phyloP scores from a whole-genome alignment of 345 rosid genomes.

The Sisymbrium irio region DNA sequence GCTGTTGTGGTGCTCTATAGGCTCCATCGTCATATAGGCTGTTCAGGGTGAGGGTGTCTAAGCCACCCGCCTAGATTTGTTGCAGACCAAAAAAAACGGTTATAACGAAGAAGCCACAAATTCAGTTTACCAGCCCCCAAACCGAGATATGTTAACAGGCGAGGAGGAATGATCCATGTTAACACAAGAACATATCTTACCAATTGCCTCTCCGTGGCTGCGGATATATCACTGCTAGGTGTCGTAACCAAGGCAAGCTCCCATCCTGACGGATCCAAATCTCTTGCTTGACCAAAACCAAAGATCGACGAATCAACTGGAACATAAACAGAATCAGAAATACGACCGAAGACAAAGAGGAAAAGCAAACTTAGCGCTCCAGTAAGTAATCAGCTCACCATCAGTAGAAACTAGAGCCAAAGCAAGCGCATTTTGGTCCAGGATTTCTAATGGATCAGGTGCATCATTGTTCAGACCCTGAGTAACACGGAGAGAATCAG shows the following conservation, averaged over 20 bases:
- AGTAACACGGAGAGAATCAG: neutral
- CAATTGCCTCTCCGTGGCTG: conserved; percentile 70
- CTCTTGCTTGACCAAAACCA: conserved; percentile 47
- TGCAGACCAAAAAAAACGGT: neutral
- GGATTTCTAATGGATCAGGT: conserved; percentile 59
- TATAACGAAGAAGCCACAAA: neutral
- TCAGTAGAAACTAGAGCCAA: conserved; percentile 67
- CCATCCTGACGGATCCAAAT: conserved; percentile 74
- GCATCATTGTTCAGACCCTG: conserved; percentile 57
- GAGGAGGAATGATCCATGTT: neutral
- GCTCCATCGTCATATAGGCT: conserved; percentile 72
- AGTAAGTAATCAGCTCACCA: conserved; percentile 38
- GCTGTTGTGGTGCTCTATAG: conserved; percentile 58
- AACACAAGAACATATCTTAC: conserved; percentile 40
- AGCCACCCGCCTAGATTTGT: conserved; percentile 67
- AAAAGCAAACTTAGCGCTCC: neutral
- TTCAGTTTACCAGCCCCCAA: neutral
- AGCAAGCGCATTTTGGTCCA: conserved; percentile 77
- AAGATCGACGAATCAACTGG: conserved; percentile 50
- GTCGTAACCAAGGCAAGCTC: conserved; percentile 82
- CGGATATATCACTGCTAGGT: conserved; percentile 60
- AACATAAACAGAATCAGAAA: conserved; percentile 21
- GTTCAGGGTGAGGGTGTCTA: conserved; percentile 75
- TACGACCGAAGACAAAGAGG: neutral
- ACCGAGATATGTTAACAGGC: neutral